Evolutionary conservation across 768 basidiomycete species (phyloP).

Genomic region (Solioccasus polychromus): DNA sequence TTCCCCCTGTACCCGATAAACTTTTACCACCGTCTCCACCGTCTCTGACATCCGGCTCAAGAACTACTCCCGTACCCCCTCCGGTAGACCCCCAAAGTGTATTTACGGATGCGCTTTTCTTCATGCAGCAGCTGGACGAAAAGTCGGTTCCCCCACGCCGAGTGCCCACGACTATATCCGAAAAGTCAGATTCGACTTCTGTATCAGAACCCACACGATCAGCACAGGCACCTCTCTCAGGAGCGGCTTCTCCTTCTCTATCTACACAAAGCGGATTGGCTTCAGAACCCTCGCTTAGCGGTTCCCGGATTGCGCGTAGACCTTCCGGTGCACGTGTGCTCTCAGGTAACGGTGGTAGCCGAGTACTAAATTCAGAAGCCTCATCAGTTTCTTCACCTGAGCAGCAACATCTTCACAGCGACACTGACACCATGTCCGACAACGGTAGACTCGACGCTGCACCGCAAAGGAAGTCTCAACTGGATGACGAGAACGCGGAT

Average conservation of each 20-base stretch:
- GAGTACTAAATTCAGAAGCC: slow-evolving; percentile 34
- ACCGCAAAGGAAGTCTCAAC: slow-evolving; percentile 17
- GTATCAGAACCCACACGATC: slow-evolving; percentile 27
- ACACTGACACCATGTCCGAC: slow-evolving; percentile 35
- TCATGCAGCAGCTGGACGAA: slow-evolving; percentile 58
- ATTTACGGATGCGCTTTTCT: slow-evolving; percentile 60
- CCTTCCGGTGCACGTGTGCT: slow-evolving; percentile 84
- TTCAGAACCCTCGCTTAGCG: slow-evolving; percentile 36
- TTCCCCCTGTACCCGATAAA: slow-evolving; percentile 31
- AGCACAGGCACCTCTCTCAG: slow-evolving; percentile 21
- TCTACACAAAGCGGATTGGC: slow-evolving; percentile 22
- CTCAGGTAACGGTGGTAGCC: slow-evolving; percentile 31
- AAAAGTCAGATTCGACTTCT: slow-evolving; percentile 38
- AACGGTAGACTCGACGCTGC: slow-evolving; percentile 6
- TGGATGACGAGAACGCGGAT: slow-evolving; percentile 59
- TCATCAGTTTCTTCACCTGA: slow-evolving; percentile 39
- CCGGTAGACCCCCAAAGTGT: slow-evolving; percentile 35
- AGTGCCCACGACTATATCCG: slow-evolving; percentile 45
- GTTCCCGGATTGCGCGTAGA: slow-evolving; percentile 48
- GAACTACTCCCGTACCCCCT: slow-evolving; percentile 17
- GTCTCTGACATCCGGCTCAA: slow-evolving; percentile 26
- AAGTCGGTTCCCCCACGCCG: slow-evolving; percentile 31
- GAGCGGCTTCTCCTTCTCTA: slow-evolving; percentile 19
- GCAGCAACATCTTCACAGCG: slow-evolving; percentile 27
- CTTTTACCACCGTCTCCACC: slow-evolving; percentile 13